phyloP scores from a whole-genome alignment of 2,329 filamentous ascomycete genomes.

The Colletotrichum theobromicola region DNA sequence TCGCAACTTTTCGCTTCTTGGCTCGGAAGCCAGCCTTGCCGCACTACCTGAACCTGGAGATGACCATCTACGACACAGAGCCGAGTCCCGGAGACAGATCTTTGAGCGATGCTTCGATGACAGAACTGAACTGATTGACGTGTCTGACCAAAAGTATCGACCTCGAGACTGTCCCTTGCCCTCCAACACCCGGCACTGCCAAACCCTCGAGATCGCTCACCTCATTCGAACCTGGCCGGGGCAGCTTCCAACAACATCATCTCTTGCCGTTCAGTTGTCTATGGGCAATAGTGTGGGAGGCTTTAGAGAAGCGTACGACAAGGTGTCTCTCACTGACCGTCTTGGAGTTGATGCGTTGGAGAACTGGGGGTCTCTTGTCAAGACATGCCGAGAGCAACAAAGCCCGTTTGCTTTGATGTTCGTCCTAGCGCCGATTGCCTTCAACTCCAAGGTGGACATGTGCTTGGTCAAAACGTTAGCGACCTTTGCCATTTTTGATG shows the following conservation, averaged over 20 bases:
- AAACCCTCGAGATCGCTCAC: slow-evolving; percentile 23
- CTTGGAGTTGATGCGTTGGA: slow-evolving; percentile 38
- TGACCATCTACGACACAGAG: slow-evolving; percentile 25
- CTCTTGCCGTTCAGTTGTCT: slow-evolving; percentile 15
- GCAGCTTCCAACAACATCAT: slow-evolving; percentile 15
- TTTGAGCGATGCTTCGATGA: slow-evolving; percentile 27
- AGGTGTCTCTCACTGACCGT: slow-evolving; percentile 41
- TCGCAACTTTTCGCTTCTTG: slow-evolving; percentile 20
- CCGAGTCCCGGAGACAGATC: slow-evolving; percentile 10
- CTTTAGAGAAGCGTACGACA: slow-evolving; percentile 31
- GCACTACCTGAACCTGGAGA: slow-evolving; percentile 26
- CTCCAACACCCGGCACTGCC: slow-evolving; percentile 13
- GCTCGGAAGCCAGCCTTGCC: neutral
- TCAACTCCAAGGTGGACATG: slow-evolving; percentile 40
- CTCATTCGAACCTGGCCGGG: slow-evolving; percentile 23
- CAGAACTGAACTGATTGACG: neutral
- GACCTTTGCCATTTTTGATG: slow-evolving; percentile 45
- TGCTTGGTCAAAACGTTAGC: slow-evolving; percentile 45
- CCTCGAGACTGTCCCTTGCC: slow-evolving; percentile 21
- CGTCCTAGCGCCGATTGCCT: slow-evolving; percentile 48
- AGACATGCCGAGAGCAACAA: slow-evolving; percentile 33
- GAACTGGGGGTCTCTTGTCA: slow-evolving; percentile 50
- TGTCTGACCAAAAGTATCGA: slow-evolving; percentile 14
- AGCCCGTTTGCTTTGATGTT: slow-evolving; percentile 48
- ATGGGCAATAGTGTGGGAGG: slow-evolving; percentile 39